Conservation (phyloP, 1,284 basidiomycete species). For the Rhodotorula sp. region DNA sequence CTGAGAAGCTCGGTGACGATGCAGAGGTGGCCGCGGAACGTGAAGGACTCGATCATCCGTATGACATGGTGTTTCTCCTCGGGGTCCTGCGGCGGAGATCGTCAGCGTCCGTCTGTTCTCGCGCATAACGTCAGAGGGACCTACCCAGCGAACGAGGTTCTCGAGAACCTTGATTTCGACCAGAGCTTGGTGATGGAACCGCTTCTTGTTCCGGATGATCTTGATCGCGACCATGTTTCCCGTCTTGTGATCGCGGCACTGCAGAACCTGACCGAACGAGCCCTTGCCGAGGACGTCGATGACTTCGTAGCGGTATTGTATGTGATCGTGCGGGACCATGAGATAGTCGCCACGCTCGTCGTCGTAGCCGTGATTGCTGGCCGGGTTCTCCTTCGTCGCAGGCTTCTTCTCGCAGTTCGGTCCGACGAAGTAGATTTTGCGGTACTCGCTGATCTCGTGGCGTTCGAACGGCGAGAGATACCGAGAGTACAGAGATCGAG, state of each 20-base stretch:
- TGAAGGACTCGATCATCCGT: constrained; percentile 98
- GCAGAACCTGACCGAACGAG: constrained; percentile 95
- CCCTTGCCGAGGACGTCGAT: constrained; percentile 92
- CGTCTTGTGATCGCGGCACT: constrained; percentile 95
- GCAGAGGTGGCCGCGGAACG: constrained; percentile 95
- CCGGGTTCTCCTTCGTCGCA: constrained; percentile 67
- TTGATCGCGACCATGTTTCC: constrained; percentile 96
- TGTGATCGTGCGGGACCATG: constrained; percentile 84
- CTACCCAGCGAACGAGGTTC: constrained; percentile 91
- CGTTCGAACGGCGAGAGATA: constrained; percentile 65
- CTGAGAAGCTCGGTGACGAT: constrained; percentile 97
- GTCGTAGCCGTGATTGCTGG: constrained; percentile 94
- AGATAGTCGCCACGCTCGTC: constrained; percentile 98
- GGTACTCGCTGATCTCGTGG: constrained; percentile 86
- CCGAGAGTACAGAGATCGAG: constrained; percentile 51
- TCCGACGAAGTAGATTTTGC: constrained; percentile 80
- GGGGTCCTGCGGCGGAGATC: constrained; percentile 65
- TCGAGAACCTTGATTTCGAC: constrained; percentile 99
- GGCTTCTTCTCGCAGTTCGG: constrained; percentile 74
- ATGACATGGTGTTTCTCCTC: constrained; percentile 97
- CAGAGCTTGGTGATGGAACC: constrained; percentile 96
- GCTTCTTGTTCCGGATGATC: constrained; percentile 98
- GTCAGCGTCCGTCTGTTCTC: background rate
- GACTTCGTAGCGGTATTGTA: constrained; percentile 94
- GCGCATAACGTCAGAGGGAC: constrained; percentile 44